phyloP scores from a whole-genome alignment of 345 rosid species.

The Eucalyptus polybractea region DNA sequence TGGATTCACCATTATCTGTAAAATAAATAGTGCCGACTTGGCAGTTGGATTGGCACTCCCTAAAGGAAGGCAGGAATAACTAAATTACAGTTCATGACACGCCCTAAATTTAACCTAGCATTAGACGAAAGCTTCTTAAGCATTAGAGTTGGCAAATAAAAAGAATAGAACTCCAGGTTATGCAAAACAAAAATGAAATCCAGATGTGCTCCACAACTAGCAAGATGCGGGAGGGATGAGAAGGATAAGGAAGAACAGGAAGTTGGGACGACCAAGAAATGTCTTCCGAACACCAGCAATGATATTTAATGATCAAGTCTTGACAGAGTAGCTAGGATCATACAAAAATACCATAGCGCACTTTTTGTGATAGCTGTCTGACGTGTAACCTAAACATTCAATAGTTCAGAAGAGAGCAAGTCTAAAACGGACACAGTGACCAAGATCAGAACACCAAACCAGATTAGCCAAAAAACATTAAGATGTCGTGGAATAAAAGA shows the following conservation, averaged over 20 bases:
- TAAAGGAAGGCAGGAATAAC: not conserved
- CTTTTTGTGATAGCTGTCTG: not conserved
- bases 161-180: not conserved
- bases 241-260: not conserved
- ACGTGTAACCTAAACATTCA: not conserved
- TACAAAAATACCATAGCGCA: not conserved
- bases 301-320: not conserved
- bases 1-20: not conserved
- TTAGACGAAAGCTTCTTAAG: not conserved
- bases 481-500: not conserved
- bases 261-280: not conserved
- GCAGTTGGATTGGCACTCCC: not conserved
- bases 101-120: not conserved
- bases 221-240: not conserved
- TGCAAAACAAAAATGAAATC: not conserved
- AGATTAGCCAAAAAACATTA: not conserved
- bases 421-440: not conserved
- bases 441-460: not conserved
- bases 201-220: not conserved
- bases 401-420: not conserved
- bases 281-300: not conserved
- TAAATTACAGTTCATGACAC: not conserved
- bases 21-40: not conserved
- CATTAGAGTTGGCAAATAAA: not conserved
- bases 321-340: not conserved